These are phyloP conservation scores for Barnettozyma botsteinii DNA, from an alignment of 805 yeast species.

Conservation along the genomic window DNA sequence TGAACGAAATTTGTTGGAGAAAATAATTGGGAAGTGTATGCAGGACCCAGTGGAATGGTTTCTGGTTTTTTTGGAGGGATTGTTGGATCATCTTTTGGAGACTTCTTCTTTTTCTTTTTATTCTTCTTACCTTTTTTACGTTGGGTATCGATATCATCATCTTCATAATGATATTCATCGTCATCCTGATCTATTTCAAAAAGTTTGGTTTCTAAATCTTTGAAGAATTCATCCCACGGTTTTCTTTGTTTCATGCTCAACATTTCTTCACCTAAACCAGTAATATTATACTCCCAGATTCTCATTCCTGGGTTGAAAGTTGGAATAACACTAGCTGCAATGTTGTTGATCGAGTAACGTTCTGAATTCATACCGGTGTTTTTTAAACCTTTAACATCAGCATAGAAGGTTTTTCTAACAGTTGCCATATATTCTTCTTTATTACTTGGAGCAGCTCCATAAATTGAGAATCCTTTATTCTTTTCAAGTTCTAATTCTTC, in stretches of 20 bases:
- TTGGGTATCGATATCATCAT: constrained; percentile 12
- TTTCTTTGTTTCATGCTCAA: constrained; percentile 19
- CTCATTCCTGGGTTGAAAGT: constrained; percentile 80
- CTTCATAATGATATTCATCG: constrained; percentile 17
- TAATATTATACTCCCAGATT: constrained; percentile 80
- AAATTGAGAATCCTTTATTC: constrained; percentile 26
- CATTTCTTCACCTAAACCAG: constrained; percentile 36
- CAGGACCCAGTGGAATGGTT: constrained; percentile 62
- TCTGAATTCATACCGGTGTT: constrained; percentile 39
- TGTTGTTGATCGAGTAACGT: constrained; percentile 63
- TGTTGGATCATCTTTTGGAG: constrained; percentile 46
- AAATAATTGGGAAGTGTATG: constrained; percentile 61
- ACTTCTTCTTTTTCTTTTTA: too few relatives aligned
- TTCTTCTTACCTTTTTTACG: constrained; percentile 19
- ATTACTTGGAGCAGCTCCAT: constrained; percentile 63
- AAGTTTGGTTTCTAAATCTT: constrained; percentile 37
- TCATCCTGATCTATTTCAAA: constrained; percentile 25
- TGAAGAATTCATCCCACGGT: constrained; percentile 59
- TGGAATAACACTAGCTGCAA: constrained; percentile 73
- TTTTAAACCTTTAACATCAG: constrained; percentile 26
- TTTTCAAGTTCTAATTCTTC: constrained; percentile 25
- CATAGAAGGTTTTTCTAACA: constrained; percentile 49
- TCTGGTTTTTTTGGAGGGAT: constrained; percentile 57
- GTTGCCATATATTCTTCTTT: constrained; percentile 59
- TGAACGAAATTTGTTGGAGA: constrained; percentile 71